Percentiles rank a stretch among this genome's conserved stretches.
phyloP scores from a whole-genome alignment of 2,329 filamentous ascomycete genomes.

The Exserohilum turcica region DNA sequence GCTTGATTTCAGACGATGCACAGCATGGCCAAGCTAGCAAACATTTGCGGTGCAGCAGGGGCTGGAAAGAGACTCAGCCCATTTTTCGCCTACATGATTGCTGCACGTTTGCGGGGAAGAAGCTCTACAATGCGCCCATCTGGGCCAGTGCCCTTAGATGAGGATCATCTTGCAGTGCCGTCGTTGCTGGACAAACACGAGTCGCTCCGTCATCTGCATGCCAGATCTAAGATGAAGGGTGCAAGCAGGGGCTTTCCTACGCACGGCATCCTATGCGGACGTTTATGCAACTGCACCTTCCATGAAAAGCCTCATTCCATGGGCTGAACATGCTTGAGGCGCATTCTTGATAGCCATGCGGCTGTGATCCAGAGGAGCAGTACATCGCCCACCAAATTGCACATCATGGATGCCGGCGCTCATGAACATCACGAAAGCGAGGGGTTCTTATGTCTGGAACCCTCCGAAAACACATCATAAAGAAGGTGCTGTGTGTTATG shows the following conservation, averaged over 20 bases:
- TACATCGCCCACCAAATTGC: neutral
- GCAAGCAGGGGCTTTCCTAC: neutral
- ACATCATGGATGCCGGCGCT: neutral
- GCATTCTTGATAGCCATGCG: neutral
- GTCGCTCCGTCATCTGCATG: neutral
- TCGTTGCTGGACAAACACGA: neutral
- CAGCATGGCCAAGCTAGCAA: neutral
- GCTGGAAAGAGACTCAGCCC: neutral
- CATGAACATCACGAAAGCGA: neutral
- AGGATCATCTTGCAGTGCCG: neutral
- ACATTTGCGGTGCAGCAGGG: neutral
- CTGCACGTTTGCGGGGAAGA: neutral
- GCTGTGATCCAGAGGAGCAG: neutral
- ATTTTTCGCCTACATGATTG: neutral
- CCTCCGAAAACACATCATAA: neutral
- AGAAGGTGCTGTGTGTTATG: neutral
- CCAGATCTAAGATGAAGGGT: neutral
- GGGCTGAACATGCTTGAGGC: too few relatives aligned
- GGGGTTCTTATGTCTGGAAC: too few relatives aligned
- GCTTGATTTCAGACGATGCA: neutral
- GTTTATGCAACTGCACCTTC: neutral
- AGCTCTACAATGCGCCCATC: neutral
- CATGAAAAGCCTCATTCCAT: too few relatives aligned
- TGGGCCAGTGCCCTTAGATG: neutral
- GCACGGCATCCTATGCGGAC: neutral